Evolutionary conservation across 225 moss, liverwort and hornwort genomes (phyloP), one percentile per base, ranked within the genome.

Genomic region (Pseudisothecium myosuroides): DNA sequence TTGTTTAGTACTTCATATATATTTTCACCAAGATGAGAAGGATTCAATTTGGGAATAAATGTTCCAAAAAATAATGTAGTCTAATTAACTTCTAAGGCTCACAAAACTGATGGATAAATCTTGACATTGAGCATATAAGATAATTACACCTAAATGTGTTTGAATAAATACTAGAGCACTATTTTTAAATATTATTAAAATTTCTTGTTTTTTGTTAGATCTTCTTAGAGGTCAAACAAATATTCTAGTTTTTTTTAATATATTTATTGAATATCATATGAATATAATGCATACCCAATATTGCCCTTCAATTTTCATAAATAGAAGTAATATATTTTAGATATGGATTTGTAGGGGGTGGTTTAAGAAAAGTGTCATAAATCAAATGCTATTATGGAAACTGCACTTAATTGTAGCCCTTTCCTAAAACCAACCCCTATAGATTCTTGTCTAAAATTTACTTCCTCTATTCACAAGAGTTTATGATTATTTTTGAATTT

Each of bases 401-500:
- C 0, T 34, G 2, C 4, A 76, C 7, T 13, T 50, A 31, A 49
- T 2, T 31, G 1, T 31, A 7, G 2, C 7, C 11, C 19, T 17
- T 47, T 28, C 18, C 1, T 19, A 49, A 19, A 31, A 49, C 1
- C 0, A 1, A 4, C 0, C 12, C 2, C 0, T 11, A 31, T 1
- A 49, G 2, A 20, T 22, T 37, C 9, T 14, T 54, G 6, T 55
- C 6, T 78, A 37, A 37, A 21, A 6, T 37, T 55, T 37, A 9
- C 1, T 54, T 13, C 5, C 1, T 32, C 21, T 52, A 8, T 21
- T 34, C 2, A 26, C 10, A 4, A 78, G 10, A 55, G 2, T 22
- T 6, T 23, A 5, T 52, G 1, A 1, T 36, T 36, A 9, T 5
- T 52, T 8, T 52, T 8, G 3, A 8, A 36, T 21, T 36, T 1